These are phyloP conservation scores for Thuja plicata DNA, from an alignment of 83 land plant species.

Conservation along the genomic window DNA sequence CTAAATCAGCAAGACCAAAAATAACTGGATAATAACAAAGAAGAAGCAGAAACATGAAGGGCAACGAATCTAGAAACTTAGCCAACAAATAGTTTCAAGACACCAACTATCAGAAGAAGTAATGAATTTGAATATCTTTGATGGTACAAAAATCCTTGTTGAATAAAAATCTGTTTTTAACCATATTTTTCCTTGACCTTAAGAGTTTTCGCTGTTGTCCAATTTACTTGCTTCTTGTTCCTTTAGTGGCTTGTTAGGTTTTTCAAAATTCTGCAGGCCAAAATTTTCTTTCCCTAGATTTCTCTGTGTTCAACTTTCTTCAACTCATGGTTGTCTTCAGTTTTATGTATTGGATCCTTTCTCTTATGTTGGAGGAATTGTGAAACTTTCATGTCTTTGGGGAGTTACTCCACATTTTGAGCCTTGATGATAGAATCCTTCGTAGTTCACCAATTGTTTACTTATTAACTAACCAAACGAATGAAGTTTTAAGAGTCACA, in stretches of 20 bases:
- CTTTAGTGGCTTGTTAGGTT: background rate
- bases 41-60: background rate
- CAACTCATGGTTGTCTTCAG: background rate
- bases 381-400: background rate
- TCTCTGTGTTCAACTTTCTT: background rate
- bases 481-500: background rate
- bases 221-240: background rate
- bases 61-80: background rate
- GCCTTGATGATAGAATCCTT: background rate
- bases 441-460: background rate
- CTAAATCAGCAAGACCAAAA: background rate
- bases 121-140: background rate
- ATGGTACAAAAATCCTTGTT: too few species aligned
- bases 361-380: background rate
- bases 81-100: background rate
- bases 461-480: background rate
- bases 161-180: background rate
- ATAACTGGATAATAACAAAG: background rate
- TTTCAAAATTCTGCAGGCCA: background rate
- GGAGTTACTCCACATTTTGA: background rate
- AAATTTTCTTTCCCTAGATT: too few species aligned
- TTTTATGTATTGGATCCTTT: background rate
- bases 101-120: background rate
- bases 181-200: background rate
- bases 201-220: background rate